phyloP scores from a whole-genome alignment of 495 filamentous ascomycete genomes.

The Aspergillus panamensis region DNA sequence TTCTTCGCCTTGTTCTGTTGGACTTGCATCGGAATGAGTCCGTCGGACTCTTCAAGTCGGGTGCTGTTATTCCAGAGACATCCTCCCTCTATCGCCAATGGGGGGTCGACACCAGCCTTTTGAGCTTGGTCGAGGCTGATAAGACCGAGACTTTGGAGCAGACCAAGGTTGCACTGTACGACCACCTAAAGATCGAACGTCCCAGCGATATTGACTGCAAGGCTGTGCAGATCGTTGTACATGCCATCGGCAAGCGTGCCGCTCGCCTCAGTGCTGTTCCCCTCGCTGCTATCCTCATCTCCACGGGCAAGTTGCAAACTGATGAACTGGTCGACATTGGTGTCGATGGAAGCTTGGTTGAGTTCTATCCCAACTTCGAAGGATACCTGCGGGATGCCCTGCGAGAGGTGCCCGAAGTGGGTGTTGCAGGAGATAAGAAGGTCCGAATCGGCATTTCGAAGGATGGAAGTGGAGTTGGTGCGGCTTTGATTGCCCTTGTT shows the following conservation, averaged over 20 bases:
- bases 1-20: constrained; percentile 73
- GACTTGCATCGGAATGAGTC: constrained; percentile 58
- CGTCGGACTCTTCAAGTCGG: constrained; percentile 66
- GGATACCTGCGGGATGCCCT: constrained; percentile 74
- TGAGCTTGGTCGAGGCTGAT: constrained; percentile 79
- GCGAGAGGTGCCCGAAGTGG: constrained; percentile 65
- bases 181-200: constrained; percentile 66
- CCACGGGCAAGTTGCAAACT: constrained; percentile 62
- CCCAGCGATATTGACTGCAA: constrained; percentile 73
- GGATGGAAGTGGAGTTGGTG: constrained; percentile 89
- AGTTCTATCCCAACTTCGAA: constrained; percentile 88
- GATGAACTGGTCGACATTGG: constrained; percentile 77
- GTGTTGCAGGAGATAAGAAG: constrained; percentile 66
- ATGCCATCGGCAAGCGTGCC: constrained; percentile 81
- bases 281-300: constrained; percentile 74
- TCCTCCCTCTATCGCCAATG: constrained; percentile 74
- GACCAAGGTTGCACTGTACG: constrained; percentile 72
- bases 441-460: constrained; percentile 90
- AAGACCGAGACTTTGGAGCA: constrained; percentile 56
- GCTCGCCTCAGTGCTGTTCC: constrained; percentile 87
- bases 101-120: constrained; percentile 84
- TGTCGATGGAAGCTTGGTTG: constrained; percentile 85
- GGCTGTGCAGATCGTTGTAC: constrained; percentile 73
- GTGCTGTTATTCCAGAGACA: constrained; percentile 59
- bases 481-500: constrained; percentile 84